Evolutionary conservation across 2,329 filamentous ascomycete genomes (phyloP).

Genomic region (Seiridium cupressi): DNA sequence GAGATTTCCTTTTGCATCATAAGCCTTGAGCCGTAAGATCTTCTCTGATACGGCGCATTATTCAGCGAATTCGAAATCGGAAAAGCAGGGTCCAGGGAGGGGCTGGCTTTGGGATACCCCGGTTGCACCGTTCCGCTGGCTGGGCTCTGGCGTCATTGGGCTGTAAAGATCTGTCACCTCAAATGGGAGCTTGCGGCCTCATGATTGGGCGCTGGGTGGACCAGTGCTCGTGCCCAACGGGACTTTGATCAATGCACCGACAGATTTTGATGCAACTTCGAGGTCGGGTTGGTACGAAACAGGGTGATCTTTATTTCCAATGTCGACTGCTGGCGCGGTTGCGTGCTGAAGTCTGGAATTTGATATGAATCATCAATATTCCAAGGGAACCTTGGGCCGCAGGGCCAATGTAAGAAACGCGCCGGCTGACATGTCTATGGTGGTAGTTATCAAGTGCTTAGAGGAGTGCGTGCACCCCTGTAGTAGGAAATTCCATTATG

Average conservation of each 20-base stretch:
- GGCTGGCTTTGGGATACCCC: background rate
- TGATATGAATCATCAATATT: too few relatives aligned
- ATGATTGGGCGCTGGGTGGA: background rate
- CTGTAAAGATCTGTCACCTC: background rate
- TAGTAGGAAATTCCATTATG: background rate
- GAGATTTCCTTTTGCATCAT: background rate
- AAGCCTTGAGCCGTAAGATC: background rate
- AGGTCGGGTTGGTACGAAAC: background rate
- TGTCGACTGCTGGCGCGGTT: too few relatives aligned
- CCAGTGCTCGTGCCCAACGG: background rate
- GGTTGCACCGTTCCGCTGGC: background rate
- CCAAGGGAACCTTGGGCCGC: too few relatives aligned
- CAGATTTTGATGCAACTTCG: background rate
- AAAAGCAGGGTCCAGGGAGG: background rate
- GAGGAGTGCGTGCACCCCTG: background rate
- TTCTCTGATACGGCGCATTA: background rate
- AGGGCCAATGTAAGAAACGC: too few relatives aligned
- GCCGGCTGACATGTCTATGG: too few relatives aligned
- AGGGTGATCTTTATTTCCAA: background rate
- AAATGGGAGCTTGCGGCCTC: background rate
- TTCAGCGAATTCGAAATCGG: background rate
- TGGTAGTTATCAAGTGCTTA: background rate
- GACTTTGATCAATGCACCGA: background rate
- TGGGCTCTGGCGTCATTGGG: background rate
- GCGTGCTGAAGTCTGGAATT: too few relatives aligned